Percentiles rank a stretch among this genome's conserved stretches.
phyloP scores from a whole-genome alignment of 1,284 basidiomycete genomes.

The Leccinum fuscescens region DNA sequence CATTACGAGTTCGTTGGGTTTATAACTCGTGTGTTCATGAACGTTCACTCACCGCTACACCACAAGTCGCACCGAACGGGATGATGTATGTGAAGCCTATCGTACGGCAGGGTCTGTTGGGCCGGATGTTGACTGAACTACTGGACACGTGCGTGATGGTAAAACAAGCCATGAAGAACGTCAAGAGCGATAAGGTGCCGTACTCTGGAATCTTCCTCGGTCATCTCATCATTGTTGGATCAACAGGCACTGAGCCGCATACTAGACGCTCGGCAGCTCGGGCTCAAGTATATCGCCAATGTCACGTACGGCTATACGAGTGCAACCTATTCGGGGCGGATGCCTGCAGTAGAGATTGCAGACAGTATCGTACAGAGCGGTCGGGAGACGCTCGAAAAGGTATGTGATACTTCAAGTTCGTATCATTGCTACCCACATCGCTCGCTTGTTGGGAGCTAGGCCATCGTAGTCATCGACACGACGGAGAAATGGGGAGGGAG shows the following conservation, averaged over 20 bases:
- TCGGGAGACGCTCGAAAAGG: slow-evolving; percentile 93
- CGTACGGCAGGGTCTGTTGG: slow-evolving; percentile 82
- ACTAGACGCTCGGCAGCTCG: slow-evolving; percentile 85
- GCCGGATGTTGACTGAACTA: slow-evolving; percentile 91
- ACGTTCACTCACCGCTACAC: slow-evolving; percentile 4
- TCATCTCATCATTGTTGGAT: not conserved
- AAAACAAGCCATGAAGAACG: slow-evolving; percentile 89
- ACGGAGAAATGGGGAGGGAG: slow-evolving; percentile 85
- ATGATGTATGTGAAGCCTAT: slow-evolving; percentile 89
- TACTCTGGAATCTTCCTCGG: not conserved
- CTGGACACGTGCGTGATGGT: slow-evolving; percentile 98
- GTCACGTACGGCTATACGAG: slow-evolving; percentile 96
- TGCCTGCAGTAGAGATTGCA: slow-evolving; percentile 98
- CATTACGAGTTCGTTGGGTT: slow-evolving; percentile 58
- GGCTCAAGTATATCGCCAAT: slow-evolving; percentile 84
- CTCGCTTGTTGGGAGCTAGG: slow-evolving; percentile 43
- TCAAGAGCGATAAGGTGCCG: slow-evolving; percentile 67
- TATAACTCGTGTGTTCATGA: not conserved
- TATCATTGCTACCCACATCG: not conserved
- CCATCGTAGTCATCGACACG: slow-evolving; percentile 79
- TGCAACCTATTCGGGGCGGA: slow-evolving; percentile 91
- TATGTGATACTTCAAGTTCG: slow-evolving; percentile 26
- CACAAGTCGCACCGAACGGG: slow-evolving; percentile 87
- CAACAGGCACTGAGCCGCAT: slow-evolving; percentile 68
- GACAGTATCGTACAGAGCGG: slow-evolving; percentile 98